Evolutionary conservation across 352 stramenopile genomes (phyloP).

Genomic region (Globisporangium takayamanum): DNA sequence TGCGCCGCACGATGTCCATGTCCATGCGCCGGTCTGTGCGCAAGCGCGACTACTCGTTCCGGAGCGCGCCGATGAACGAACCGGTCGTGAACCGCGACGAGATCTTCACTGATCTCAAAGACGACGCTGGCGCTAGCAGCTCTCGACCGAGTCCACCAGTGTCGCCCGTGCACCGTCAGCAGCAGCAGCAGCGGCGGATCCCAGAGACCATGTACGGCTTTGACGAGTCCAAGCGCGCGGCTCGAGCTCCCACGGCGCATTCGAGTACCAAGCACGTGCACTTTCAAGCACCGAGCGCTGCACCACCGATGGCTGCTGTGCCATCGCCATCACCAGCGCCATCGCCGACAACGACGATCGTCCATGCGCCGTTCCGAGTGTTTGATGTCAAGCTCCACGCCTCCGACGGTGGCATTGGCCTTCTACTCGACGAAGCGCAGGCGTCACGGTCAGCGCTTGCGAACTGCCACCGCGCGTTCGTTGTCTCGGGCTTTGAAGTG

Average conservation of each 20-base stretch:
- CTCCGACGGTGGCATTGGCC: conserved; percentile 63
- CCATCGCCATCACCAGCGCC: background rate
- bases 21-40: conserved; percentile 51
- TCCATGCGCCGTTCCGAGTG: conserved; percentile 23
- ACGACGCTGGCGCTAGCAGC: background rate
- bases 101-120: conserved; percentile 43
- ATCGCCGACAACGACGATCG: background rate
- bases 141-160: background rate
- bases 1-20: conserved; percentile 38
- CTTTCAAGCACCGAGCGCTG: background rate
- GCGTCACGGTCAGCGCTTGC: conserved; percentile 3
- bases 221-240: background rate
- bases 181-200: conserved; percentile 2
- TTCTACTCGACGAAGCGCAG: conserved; percentile 39
- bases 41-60: conserved; percentile 54
- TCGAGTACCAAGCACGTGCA: background rate
- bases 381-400: conserved; percentile 59
- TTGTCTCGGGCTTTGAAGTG: conserved; percentile 54
- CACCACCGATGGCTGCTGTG: background rate
- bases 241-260: background rate
- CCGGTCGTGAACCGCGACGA: conserved; percentile 56
- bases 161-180: background rate
- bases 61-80: conserved; percentile 18
- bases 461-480: conserved; percentile 26
- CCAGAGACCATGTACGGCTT: conserved; percentile 13